Evolutionary conservation across 2,329 filamentous ascomycete genomes (phyloP), one percentile per base, ranked within the genome.

Genomic region (Fusarium sp.): DNA sequence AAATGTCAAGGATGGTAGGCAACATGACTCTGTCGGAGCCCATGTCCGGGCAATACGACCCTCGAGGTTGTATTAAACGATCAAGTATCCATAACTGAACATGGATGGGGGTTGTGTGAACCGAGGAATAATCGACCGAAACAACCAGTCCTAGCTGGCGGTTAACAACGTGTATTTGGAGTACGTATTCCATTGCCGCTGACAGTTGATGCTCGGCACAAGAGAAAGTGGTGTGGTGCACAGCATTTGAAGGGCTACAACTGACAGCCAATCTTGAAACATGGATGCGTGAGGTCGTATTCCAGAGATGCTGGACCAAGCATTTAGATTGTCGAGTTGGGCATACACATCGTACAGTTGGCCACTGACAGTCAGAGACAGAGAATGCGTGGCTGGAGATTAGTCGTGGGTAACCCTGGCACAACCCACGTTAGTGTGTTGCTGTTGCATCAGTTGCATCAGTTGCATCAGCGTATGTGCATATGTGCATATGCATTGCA

Each of bases 401-500:
- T 32, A 52, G 56, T 56, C 54, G 61, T 64, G 59, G 72, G 71
- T 58, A 73, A 66, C 57, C 64, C 60, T 65, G 63, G 23, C 53
- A 60, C 9, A 32, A 42, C 44, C 66, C 61, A 59, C 54, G 60
- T 56, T 75, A 65, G 59, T 57, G 23, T 60, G 60, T 50, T 50
- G 49, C 43, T 62, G 42, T 73, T 76, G 74, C 74, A 76, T 75
- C 61, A 61, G 65, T 73, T 76, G 74, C 74, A 76, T 75, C 61
- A 61, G 65, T 71, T 76, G 74, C 74, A 77, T 75, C 62, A 66
- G 44, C 56, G 42, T 37, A 59, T 60, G 63, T 72, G 69, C 69
- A 60, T 69, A 64, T 68, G 64, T 58, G 44, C 71, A 72, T 64
- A 28, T 73, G 64, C 67, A 71, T 61, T 73, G 72, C 69, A 76